These are phyloP conservation scores for Hemileia vastatrix DNA, from an alignment of 1,284 basidiomycete species.

Conservation along the genomic window DNA sequence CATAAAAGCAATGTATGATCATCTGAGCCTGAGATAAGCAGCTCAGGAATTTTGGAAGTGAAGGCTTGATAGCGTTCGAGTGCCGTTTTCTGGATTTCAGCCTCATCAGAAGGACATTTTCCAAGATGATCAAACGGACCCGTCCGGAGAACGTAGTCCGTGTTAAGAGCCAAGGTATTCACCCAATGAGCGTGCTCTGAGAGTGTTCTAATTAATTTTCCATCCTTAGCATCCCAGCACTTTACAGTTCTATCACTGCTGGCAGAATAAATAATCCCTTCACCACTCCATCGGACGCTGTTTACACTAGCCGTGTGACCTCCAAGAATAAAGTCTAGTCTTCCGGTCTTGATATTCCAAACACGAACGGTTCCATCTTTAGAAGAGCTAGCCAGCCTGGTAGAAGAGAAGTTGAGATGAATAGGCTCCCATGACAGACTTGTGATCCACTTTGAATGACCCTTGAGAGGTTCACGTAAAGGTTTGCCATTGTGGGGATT, in stretches of 20 bases:
- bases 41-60: slow-evolving; percentile 61
- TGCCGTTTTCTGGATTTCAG: slow-evolving; percentile 68
- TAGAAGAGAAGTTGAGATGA: slow-evolving; percentile 65
- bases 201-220: slow-evolving; percentile 57
- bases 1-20: slow-evolving; percentile 91
- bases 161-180: slow-evolving; percentile 87
- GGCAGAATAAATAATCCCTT: slow-evolving; percentile 83
- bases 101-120: slow-evolving; percentile 63
- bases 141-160: slow-evolving; percentile 86
- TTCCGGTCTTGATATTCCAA: slow-evolving; percentile 69
- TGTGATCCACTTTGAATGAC: slow-evolving; percentile 94
- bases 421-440: slow-evolving; percentile 95
- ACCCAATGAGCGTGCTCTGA: slow-evolving; percentile 99
- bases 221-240: slow-evolving; percentile 76
- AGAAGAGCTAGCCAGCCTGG: slow-evolving; percentile 85
- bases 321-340: slow-evolving; percentile 73
- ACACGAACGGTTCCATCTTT: slow-evolving; percentile 93
- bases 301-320: slow-evolving; percentile 93
- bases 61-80: slow-evolving; percentile 63
- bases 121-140: slow-evolving; percentile 85
- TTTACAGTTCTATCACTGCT: slow-evolving; percentile 87
- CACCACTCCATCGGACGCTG: slow-evolving; percentile 88
- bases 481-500: slow-evolving; percentile 77
- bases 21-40: slow-evolving; percentile 85
- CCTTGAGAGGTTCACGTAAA: slow-evolving; percentile 71